Evolutionary conservation across 768 basidiomycete genomes (phyloP), one percentile per base, ranked within the genome.

Genomic region (Kondoa malvinella): DNA sequence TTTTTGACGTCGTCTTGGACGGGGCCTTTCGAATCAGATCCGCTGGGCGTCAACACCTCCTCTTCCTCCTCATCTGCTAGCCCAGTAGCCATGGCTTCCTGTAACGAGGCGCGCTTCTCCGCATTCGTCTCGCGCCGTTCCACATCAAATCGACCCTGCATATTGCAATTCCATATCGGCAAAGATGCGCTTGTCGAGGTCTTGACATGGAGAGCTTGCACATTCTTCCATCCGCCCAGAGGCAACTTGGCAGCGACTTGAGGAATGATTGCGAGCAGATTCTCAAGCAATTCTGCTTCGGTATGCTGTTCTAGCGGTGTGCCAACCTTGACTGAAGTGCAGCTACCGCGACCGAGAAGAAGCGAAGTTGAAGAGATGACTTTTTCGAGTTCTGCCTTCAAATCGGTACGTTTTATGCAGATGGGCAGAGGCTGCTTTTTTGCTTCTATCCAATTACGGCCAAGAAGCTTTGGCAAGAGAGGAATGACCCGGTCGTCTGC

Each of bases 371-470:
- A 91, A 2, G 86, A 86, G 71, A 99, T 85, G 21, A 94, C 94
- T 58, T 86, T 85, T 76, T 94, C 92, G 12, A 99, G 82, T 74
- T 96, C 92, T 60, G 81, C 83, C 76, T 96, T 97, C 68, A 99
- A 82, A 77, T 94, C 88, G 75, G 91, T 92, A 27, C 86, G 84
- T 14, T 82, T 85, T 65, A 99, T 77, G 71, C 84, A 86, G n/a
- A 97, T 94, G 0, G 95, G 91, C 33, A 96, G 89, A 0, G 95
- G 95, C 77, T 72, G 95, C 92, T 96, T 97, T 79, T 97, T 97
- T 0, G 92, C 89, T 32, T 88, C 83, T 73, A 96, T 91, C 83
- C 89, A 97, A 73, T 86, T 87, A 64, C 84, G 85, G 3, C 95
- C 95, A 1, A 97, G 80, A 60, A 96, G 78, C 69, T 83, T 84